Conservation (phyloP, 495 filamentous ascomycete genomes). For the Aspergillus hancockii region DNA sequence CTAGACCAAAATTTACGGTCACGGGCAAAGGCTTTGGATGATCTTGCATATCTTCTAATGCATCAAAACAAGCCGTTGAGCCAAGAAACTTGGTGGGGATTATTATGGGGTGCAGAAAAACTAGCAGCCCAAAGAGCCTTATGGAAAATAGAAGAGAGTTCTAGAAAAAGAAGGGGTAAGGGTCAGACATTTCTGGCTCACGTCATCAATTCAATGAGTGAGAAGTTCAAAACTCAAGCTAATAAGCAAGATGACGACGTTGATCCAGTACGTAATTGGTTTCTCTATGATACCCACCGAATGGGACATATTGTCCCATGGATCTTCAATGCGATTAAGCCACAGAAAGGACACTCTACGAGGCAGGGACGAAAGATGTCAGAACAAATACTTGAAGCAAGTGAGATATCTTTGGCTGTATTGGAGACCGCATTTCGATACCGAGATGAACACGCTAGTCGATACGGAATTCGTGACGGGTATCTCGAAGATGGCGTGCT, state of each 20-base stretch:
- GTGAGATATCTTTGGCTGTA: constrained; percentile 72
- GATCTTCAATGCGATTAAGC: constrained; percentile 70
- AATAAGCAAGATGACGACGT: constrained; percentile 61
- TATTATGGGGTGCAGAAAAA: constrained; percentile 90
- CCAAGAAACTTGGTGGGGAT: constrained; percentile 66
- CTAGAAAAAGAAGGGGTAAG: constrained; percentile 42
- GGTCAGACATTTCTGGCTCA: constrained; percentile 63
- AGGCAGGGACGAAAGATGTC: constrained; percentile 36
- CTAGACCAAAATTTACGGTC: constrained; percentile 77
- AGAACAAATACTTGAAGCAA: constrained; percentile 71
- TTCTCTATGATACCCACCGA: constrained; percentile 71
- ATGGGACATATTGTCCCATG: constrained; percentile 76
- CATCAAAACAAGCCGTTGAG: constrained; percentile 57
- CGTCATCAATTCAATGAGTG: constrained; percentile 67
- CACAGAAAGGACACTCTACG: constrained; percentile 42
- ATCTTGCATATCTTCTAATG: constrained; percentile 68
- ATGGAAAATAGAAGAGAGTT: constrained; percentile 74
- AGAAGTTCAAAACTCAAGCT: constrained; percentile 60
- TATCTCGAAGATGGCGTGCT: constrained; percentile 69
- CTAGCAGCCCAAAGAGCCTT: constrained; percentile 78
- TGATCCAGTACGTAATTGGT: constrained; percentile 78
- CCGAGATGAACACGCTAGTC: constrained; percentile 60
- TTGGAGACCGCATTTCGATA: constrained; percentile 75
- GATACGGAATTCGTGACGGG: constrained; percentile 71
- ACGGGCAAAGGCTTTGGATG: constrained; percentile 66